phyloP scores from a whole-genome alignment of 2,329 filamentous ascomycete genomes.

The Colletotrichum abscissum region DNA sequence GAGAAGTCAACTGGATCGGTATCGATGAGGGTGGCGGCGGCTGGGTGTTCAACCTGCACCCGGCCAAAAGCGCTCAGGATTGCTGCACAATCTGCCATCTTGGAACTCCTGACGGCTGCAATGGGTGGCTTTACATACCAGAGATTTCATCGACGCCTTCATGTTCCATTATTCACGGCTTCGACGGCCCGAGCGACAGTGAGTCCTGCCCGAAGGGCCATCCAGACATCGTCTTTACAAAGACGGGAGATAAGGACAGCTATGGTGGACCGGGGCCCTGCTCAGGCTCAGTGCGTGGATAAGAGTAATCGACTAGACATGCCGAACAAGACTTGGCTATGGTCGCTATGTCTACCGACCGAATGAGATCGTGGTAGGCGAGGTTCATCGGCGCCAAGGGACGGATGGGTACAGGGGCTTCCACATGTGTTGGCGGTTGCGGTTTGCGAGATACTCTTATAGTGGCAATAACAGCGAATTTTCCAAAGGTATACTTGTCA shows the following conservation, averaged over 20 bases:
- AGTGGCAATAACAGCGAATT: background rate
- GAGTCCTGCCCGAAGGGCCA: conserved; percentile 31
- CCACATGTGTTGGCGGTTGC: background rate
- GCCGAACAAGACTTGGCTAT: too few species aligned
- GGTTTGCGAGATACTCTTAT: background rate
- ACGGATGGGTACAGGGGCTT: background rate
- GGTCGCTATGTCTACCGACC: too few species aligned
- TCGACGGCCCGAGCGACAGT: conserved; percentile 20
- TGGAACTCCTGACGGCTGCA: conserved; percentile 30
- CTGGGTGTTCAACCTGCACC: conserved; percentile 32
- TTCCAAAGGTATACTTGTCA: background rate
- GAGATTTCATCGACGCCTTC: conserved; percentile 5
- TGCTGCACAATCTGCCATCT: conserved; percentile 35
- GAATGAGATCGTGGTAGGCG: background rate
- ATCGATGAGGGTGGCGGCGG: conserved; percentile 3
- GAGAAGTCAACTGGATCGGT: conserved; percentile 35
- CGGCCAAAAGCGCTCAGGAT: conserved; percentile 22
- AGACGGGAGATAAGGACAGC: background rate
- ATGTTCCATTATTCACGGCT: conserved; percentile 36
- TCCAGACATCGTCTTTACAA: conserved; percentile 34
- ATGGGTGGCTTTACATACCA: conserved; percentile 36
- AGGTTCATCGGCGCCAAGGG: background rate
- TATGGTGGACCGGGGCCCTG: conserved; percentile 34
- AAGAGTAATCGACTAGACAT: background rate
- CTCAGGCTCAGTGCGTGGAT: conserved; percentile 6